These are phyloP conservation scores for Escovopsis weberi DNA, from an alignment of 2,329 filamentous ascomycete genomes.

Conservation along the genomic window DNA sequence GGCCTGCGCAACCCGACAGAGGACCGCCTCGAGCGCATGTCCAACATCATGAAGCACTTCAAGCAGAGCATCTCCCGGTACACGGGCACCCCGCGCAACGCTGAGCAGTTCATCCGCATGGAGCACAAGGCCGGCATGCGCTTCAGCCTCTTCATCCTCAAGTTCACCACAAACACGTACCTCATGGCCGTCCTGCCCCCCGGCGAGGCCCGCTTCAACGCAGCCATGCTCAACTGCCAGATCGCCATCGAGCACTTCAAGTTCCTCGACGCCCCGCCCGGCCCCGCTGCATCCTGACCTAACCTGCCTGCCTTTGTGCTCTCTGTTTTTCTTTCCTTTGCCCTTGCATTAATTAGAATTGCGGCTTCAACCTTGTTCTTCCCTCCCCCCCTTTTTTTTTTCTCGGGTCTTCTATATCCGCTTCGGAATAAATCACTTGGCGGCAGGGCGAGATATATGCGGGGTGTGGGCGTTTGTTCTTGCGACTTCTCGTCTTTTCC, in stretches of 20 bases:
- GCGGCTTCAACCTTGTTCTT: too few relatives aligned
- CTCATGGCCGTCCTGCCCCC: conserved; percentile 84
- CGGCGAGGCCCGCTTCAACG: conserved; percentile 82
- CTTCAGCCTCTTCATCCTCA: conserved; percentile 89
- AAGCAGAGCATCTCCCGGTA: conserved; percentile 72
- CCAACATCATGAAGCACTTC: conserved; percentile 96
- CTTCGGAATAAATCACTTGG: too few relatives aligned
- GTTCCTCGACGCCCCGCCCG: conserved; percentile 38
- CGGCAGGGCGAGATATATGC: too few relatives aligned
- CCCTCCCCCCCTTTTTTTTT: too few relatives aligned
- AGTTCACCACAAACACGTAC: conserved; percentile 96
- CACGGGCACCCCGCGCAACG: conserved; percentile 65
- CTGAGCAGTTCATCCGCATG: conserved; percentile 68
- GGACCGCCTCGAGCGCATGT: conserved; percentile 86
- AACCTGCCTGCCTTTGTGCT: too few relatives aligned
- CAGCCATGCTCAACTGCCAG: conserved; percentile 78
- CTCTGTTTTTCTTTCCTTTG: too few relatives aligned
- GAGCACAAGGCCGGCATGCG: conserved; percentile 61
- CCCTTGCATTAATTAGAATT: too few relatives aligned
- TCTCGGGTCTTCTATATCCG: too few relatives aligned
- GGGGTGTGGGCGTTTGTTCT: too few relatives aligned
- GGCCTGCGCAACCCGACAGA: conserved; percentile 73
- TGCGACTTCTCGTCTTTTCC: too few relatives aligned
- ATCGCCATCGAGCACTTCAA: conserved; percentile 73
- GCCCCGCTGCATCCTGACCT: too few relatives aligned